Evolutionary conservation across 169 alveolate genomes (phyloP).

Genomic region (Cryptosporidium canis): DNA sequence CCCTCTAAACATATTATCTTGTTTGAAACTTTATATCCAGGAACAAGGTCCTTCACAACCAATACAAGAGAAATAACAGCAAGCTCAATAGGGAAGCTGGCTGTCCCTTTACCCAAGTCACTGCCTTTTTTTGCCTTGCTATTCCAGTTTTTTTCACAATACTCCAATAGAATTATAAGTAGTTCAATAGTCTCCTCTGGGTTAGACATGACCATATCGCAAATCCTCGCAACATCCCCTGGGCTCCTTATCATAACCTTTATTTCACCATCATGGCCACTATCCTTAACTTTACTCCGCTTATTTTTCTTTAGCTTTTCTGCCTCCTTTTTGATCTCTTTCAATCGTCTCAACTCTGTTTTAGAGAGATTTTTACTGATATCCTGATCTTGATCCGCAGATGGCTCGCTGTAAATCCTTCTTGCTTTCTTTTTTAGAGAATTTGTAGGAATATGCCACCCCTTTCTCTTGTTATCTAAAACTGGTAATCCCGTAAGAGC

Average conservation of each 20-base stretch:
- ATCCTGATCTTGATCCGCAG: background rate
- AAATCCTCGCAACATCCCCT: conserved; percentile 35
- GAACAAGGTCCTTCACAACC: conserved; percentile 44
- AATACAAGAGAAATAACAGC: conserved; percentile 13
- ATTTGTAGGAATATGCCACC: conserved; percentile 30
- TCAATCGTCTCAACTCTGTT: conserved; percentile 13
- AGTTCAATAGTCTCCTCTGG: conserved; percentile 31
- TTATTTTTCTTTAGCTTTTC: background rate
- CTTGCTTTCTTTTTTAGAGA: background rate
- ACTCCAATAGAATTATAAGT: background rate
- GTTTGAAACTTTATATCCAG: conserved; percentile 53
- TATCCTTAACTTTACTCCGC: background rate
- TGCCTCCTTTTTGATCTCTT: conserved; percentile 12
- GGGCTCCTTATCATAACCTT: conserved; percentile 23
- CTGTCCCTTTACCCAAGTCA: background rate
- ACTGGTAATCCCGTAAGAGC: conserved; percentile 24
- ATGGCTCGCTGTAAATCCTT: background rate
- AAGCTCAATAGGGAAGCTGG: conserved; percentile 4
- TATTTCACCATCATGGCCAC: background rate
- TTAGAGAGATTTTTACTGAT: background rate
- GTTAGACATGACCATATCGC: conserved; percentile 45
- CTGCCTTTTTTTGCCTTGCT: background rate
- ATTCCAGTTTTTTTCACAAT: conserved; percentile 12
- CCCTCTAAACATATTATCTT: conserved; percentile 13
- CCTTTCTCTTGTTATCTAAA: conserved; percentile 31